A percentile compares a stretch with the other conserved stretches of the same genome.
These are phyloP conservation scores for Cladorrhinum sp. DNA, from an alignment of 2,329 filamentous ascomycete genomes.

Conservation along the genomic window DNA sequence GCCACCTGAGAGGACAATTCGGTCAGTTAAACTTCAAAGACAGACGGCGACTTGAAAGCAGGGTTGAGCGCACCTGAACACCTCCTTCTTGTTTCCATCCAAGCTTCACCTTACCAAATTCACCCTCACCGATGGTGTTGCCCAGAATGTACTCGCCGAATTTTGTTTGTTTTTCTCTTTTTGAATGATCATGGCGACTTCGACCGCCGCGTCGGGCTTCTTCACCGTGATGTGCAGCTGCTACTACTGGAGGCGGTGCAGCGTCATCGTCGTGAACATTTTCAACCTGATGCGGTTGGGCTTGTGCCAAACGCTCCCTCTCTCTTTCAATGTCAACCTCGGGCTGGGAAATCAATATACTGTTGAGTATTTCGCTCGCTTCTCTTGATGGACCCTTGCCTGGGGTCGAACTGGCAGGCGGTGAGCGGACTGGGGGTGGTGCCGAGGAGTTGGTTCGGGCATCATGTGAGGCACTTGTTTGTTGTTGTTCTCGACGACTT, in stretches of 20 bases:
- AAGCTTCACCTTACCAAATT: conserved; percentile 98
- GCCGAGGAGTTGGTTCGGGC: conserved; percentile 35
- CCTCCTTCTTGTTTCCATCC: conserved; percentile 96
- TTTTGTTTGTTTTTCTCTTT: conserved; percentile 71
- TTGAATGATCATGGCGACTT: conserved; percentile 59
- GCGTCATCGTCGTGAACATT: conserved; percentile 44
- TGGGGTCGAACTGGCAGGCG: conserved; percentile 47
- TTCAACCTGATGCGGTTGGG: conserved; percentile 42
- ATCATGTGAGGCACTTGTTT: conserved; percentile 40
- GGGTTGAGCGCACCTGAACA: conserved; percentile 58
- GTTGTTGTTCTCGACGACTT: conserved; percentile 39
- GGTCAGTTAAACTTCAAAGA: neutral
- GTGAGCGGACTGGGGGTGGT: conserved; percentile 45
- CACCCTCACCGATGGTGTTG: conserved; percentile 93
- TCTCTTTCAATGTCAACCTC: conserved; percentile 70
- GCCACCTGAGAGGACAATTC: conserved; percentile 61
- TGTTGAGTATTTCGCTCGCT: conserved; percentile 74
- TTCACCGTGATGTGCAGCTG: conserved; percentile 37
- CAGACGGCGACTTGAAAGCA: neutral
- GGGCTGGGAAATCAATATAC: conserved; percentile 72
- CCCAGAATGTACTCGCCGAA: conserved; percentile 96
- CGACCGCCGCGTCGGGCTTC: conserved; percentile 50
- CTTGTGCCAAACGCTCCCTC: conserved; percentile 64
- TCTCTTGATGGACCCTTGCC: conserved; percentile 65
- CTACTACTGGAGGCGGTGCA: conserved; percentile 42